Conservation (phyloP, 495 filamentous ascomycete genomes). For the Durotheca rogersii region DNA sequence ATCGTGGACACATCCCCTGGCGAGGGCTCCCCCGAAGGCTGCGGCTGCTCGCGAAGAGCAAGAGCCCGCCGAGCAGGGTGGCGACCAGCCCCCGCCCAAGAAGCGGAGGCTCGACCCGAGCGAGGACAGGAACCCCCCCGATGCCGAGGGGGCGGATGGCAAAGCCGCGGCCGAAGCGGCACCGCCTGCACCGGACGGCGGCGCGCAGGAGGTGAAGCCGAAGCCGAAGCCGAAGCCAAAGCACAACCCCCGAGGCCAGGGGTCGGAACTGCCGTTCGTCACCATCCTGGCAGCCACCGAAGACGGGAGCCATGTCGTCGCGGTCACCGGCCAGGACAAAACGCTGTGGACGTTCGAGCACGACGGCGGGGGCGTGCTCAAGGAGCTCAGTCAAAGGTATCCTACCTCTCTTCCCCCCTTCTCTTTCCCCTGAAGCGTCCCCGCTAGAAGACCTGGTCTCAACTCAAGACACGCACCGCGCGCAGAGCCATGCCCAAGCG, state of each 20-base stretch:
- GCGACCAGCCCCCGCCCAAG: slow-evolving; percentile 28
- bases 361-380: slow-evolving; percentile 58
- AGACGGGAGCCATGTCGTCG: slow-evolving; percentile 66
- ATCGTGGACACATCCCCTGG: slow-evolving; percentile 51
- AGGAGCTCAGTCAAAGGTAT: slow-evolving; percentile 72
- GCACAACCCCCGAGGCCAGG: slow-evolving; percentile 11
- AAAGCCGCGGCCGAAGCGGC: slow-evolving; percentile 11
- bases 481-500: slow-evolving; percentile 84
- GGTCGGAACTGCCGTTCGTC: slow-evolving; percentile 49
- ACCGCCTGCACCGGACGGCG: slow-evolving; percentile 4
- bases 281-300: slow-evolving; percentile 58
- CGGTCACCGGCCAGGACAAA: slow-evolving; percentile 87
- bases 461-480: slow-evolving; percentile 3
- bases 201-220: slow-evolving; percentile 5
- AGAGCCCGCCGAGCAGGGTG: slow-evolving; percentile 26
- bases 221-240: slow-evolving; percentile 25
- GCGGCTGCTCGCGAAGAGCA: slow-evolving; percentile 21
- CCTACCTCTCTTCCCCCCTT: slow-evolving; percentile 10
- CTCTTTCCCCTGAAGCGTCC: background rate
- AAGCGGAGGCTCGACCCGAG: slow-evolving; percentile 35
- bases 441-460: slow-evolving; percentile 1
- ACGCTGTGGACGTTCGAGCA: slow-evolving; percentile 77
- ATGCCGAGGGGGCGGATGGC: slow-evolving; percentile 5
- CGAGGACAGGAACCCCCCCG: slow-evolving; percentile 19
- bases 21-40: slow-evolving; percentile 22